Percentiles rank a stretch among this genome's conserved stretches.
These are phyloP conservation scores for Allantophomopsis lycopodina DNA, from an alignment of 2,329 filamentous ascomycete species.

Conservation along the genomic window DNA sequence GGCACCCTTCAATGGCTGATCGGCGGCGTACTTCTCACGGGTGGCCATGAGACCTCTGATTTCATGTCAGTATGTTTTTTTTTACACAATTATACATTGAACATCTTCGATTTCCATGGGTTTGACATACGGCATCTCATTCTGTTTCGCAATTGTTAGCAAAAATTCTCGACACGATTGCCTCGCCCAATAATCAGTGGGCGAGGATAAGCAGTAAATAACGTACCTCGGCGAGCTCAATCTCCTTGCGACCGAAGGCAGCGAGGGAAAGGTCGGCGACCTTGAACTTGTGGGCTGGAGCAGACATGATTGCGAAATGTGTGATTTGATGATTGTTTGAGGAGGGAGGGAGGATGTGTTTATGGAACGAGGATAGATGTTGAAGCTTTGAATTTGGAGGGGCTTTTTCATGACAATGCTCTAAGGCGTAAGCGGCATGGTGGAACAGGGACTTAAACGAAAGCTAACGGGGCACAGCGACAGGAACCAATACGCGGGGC, in stretches of 20 bases:
- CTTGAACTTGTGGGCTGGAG: conserved; percentile 32
- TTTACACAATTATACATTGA: no score
- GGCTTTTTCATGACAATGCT: no score
- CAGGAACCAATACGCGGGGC: no score
- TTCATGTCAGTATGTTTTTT: no score
- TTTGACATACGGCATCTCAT: conserved; percentile 60
- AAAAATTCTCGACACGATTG: not conserved
- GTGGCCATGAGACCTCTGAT: conserved; percentile 76
- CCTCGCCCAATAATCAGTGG: not conserved
- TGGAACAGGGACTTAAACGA: no score
- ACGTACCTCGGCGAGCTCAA: conserved; percentile 69
- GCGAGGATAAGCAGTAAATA: not conserved
- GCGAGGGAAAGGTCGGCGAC: conserved; percentile 96
- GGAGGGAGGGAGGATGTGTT: no score
- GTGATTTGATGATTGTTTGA: no score
- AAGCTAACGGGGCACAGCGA: no score
- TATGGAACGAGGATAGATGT: no score
- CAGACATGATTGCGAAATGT: conserved; percentile 12
- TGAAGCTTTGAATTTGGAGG: no score
- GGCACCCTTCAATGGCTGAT: conserved; percentile 89
- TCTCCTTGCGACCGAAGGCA: conserved; percentile 98
- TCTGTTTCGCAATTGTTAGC: conserved; percentile 18
- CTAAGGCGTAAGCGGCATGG: no score
- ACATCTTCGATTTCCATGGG: no score
- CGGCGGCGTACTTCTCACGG: conserved; percentile 75